Evolutionary conservation across 2,329 filamentous ascomycete genomes (phyloP).

Genomic region (Ophiostoma tasmaniense): DNA sequence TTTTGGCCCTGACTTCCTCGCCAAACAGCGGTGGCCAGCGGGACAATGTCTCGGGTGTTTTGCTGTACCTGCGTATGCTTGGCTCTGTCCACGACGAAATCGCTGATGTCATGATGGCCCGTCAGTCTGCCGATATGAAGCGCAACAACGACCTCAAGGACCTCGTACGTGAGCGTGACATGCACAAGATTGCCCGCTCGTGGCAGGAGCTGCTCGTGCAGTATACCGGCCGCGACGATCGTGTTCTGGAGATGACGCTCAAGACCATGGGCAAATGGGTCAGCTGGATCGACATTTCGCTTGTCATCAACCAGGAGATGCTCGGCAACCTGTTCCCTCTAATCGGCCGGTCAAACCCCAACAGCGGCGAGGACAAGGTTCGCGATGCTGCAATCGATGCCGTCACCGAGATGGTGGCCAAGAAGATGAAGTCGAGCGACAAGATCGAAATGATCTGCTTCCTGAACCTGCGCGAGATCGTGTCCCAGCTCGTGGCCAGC

Average conservation of each 20-base stretch:
- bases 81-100: constrained; percentile 94
- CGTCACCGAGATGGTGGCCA: constrained; percentile 89
- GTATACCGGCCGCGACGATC: constrained; percentile 63
- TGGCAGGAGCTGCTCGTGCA: constrained; percentile 85
- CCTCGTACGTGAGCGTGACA: constrained; percentile 74
- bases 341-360: constrained; percentile 62
- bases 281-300: constrained; percentile 94
- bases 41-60: constrained; percentile 66
- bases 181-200: constrained; percentile 75
- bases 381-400: constrained; percentile 89
- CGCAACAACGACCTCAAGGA: constrained; percentile 89
- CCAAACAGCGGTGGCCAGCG: constrained; percentile 45
- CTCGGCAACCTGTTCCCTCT: constrained; percentile 78
- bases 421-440: constrained; percentile 93
- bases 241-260: constrained; percentile 76
- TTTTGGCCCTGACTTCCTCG: constrained; percentile 63
- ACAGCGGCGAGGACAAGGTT: constrained; percentile 64
- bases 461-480: constrained; percentile 76
- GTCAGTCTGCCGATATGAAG: constrained; percentile 70
- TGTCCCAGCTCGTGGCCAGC: constrained; percentile 76
- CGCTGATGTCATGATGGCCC: constrained; percentile 78
- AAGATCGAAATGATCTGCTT: constrained; percentile 92
- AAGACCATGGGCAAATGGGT: constrained; percentile 95
- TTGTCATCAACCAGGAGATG: constrained; percentile 86
- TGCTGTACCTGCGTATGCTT: constrained; percentile 82